phyloP scores from a whole-genome alignment of 805 yeast species.

The Nakazawaea holstii region DNA sequence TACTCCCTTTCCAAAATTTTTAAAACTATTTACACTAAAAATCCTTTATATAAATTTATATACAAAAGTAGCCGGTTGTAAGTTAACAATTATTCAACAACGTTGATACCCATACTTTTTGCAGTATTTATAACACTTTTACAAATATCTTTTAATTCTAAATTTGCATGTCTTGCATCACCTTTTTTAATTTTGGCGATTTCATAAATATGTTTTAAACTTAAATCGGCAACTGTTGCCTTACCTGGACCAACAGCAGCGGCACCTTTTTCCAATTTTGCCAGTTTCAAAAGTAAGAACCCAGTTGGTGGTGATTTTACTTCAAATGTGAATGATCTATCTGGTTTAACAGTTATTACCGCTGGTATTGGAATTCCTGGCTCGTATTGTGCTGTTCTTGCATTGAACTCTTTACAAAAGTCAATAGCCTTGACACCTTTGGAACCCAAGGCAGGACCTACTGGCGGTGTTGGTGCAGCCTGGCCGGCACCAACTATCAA shows the following conservation, averaged over 20 bases:
- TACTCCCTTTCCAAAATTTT: too few relatives aligned
- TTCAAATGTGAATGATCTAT: slow-evolving; percentile 81
- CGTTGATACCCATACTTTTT: slow-evolving; percentile 80
- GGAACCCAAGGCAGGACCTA: slow-evolving; percentile 97
- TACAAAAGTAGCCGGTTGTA: too few relatives aligned
- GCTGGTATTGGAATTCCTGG: slow-evolving; percentile 93
- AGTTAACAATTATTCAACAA: slow-evolving; percentile 48
- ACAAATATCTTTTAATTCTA: slow-evolving; percentile 69
- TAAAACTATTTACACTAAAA: not conserved
- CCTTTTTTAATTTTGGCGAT: slow-evolving; percentile 90
- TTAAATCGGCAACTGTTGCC: slow-evolving; percentile 31
- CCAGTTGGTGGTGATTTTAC: slow-evolving; percentile 90
- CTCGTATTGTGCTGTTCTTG: slow-evolving; percentile 81
- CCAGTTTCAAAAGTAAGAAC: slow-evolving; percentile 77
- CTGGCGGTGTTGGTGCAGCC: slow-evolving; percentile 98
- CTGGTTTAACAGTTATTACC: slow-evolving; percentile 81
- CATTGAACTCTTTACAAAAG: slow-evolving; percentile 97
- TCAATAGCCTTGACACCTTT: slow-evolving; percentile 98
- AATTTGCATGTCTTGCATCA: slow-evolving; percentile 69
- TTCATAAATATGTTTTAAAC: slow-evolving; percentile 88
- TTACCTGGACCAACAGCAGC: slow-evolving; percentile 67
- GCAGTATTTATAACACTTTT: slow-evolving; percentile 87
- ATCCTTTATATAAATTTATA: too few relatives aligned
- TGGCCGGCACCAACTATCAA: slow-evolving; percentile 94
- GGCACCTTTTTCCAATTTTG: slow-evolving; percentile 75